Evolutionary conservation across 2,329 filamentous ascomycete species (phyloP), one percentile per base, ranked within the genome.

Genomic region (Diaporthe caulivora): DNA sequence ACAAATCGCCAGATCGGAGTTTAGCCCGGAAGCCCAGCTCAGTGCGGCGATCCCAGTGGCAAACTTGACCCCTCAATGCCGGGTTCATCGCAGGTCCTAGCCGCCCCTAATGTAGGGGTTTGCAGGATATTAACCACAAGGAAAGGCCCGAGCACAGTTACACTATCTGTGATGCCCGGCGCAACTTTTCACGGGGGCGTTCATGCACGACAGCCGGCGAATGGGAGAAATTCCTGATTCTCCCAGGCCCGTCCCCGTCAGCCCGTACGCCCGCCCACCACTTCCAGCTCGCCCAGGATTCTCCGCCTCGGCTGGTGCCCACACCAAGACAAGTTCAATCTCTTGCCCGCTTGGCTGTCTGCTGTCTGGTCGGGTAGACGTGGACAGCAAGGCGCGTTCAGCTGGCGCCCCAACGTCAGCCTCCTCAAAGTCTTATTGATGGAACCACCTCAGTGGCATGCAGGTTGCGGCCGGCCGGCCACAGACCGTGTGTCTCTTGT

Each of bases 101-200:
- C 53, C 60, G 60, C 60, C 60, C 60, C 57, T 72, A 37, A 55
- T 67, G 70, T 71, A 71, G 31, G 58, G 34, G 65, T 40, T 47
- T 51, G 64, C 54, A 72, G 71, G 62, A 58, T 69, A 37, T 49
- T 55, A 60, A 71, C 57, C 53, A 51, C 24, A 55, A 60, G 71
- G 47, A 44, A 67, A 55, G 67, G 68, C 31, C 58, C 72, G 68
- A 71, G 58, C 67, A 71, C 54, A 51, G 26, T 71, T 47, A 42
- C 21, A 42, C 58, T 24, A 24, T 26, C 71, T 44, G 21, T 21
- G 31, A 68, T 40, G 24, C 58, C 42, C 17, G 26, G 54, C 29
- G 57, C 47, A 53, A 47, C 24, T 67, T 67, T 70, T 51, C 53
- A 58, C 26, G 37, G 49, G 67, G 62, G 37, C 17, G 49, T 72